Conservation (phyloP, 192 early-diverging fungal genomes). For the Coemansia sp. region DNA sequence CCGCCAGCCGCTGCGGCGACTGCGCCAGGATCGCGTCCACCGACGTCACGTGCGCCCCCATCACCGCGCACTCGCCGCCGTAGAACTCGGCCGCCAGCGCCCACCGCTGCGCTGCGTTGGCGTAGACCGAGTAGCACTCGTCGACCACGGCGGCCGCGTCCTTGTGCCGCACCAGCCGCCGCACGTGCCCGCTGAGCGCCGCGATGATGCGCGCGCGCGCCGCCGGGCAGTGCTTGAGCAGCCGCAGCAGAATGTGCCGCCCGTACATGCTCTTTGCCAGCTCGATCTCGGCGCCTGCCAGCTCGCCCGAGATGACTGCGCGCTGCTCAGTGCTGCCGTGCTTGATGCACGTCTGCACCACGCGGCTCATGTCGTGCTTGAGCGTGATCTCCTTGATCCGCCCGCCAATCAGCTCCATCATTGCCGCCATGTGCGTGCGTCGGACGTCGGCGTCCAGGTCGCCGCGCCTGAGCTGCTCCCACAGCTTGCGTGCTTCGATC, state of each 20-base stretch:
- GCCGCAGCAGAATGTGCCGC: slow-evolving; percentile 82
- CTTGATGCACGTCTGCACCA: slow-evolving; percentile 92
- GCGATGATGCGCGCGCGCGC: slow-evolving; percentile 71
- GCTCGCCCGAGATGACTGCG: slow-evolving; percentile 76
- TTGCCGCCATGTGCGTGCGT: slow-evolving; percentile 66
- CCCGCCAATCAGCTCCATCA: slow-evolving; percentile 83
- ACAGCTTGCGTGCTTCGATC: slow-evolving; percentile 72
- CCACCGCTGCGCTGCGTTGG: slow-evolving; percentile 73
- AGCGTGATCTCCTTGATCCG: slow-evolving; percentile 86
- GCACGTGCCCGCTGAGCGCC: slow-evolving; percentile 79
- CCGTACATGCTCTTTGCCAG: slow-evolving; percentile 83
- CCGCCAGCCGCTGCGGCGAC: slow-evolving; percentile 38
- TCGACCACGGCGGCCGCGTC: slow-evolving; percentile 88
- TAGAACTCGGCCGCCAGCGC: slow-evolving; percentile 90
- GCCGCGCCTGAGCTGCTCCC: slow-evolving; percentile 83
- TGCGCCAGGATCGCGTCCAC: slow-evolving; percentile 61
- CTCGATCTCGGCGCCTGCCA: slow-evolving; percentile 74
- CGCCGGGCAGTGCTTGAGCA: slow-evolving; percentile 82
- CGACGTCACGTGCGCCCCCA: slow-evolving; percentile 55
- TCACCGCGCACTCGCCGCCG: slow-evolving; percentile 88
- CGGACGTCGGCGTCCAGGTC: slow-evolving; percentile 68
- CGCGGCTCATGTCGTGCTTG: slow-evolving; percentile 94
- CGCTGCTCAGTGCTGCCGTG: slow-evolving; percentile 80
- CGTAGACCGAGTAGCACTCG: slow-evolving; percentile 79
- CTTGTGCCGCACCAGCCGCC: slow-evolving; percentile 85